Evolutionary conservation across 331 rosid genomes (phyloP), one percentile per base, ranked within the genome.

Genomic region (Cydonia oblonga): DNA sequence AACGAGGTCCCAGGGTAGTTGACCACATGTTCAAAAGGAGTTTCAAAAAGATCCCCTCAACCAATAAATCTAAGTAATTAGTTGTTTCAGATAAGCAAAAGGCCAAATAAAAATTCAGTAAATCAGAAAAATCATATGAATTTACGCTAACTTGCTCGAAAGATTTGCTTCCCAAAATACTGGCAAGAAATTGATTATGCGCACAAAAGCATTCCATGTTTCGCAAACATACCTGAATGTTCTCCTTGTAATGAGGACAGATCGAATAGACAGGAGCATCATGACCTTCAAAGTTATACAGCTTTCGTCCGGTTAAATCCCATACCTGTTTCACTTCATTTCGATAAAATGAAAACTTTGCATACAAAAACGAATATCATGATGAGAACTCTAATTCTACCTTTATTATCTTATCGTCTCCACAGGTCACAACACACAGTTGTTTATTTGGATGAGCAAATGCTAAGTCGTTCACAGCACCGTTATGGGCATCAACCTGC

Each of bases 161-260:
- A 33, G 28, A 71, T 26, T 26, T 28, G 38, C 40, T 30, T 29
- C 30, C 46, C 70, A 73, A 64, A 51, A 10, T 19, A 53, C 26
- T 46, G 32, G 11, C 40, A 49, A 49, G 11, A 69, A 20, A 51
- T 2, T 29, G 14, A 35, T 56, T 14, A 66, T 54, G 24, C 66
- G 24, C 30, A 69, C n/a, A 64, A 40, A 64, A 7, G 28, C n/a
- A 61, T 35, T 62, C 9, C 15, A 58, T 15, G 18, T 66, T 18
- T 14, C 33, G 51, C 75, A 67, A 72, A 69, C 75, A 62, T 76
- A 91, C 98, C 96, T 93, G 95, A 81, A 91, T 86, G 76, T 44
- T 86, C 85, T 91, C 97, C 83, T 89, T 91, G 84, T 89, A 95
- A 80, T 90, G 97, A 86, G 98, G 97, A 80, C 97, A 93, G 69